Percentiles rank a stretch among this genome's conserved stretches.
Conservation (phyloP, 495 filamentous ascomycete species). For the Chaetomium tenue region DNA sequence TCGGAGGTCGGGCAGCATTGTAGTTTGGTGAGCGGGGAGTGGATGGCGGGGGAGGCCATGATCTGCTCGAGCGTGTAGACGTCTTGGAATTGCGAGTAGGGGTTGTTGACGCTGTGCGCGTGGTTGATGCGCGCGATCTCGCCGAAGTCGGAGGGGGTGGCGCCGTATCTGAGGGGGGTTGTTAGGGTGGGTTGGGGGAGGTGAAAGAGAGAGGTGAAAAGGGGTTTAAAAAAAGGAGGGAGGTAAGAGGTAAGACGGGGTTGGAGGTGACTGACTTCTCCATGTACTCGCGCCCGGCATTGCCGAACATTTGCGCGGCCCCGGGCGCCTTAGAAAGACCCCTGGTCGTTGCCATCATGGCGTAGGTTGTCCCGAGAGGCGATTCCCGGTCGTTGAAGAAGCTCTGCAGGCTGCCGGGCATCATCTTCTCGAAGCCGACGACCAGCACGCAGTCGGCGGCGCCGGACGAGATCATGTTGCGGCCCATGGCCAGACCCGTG, state of each 20-base stretch:
- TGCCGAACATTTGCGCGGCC: slow-evolving; percentile 93
- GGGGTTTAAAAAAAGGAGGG: no score
- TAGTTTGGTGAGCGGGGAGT: slow-evolving; percentile 63
- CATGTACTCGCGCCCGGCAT: slow-evolving; percentile 92
- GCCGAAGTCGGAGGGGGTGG: slow-evolving; percentile 81
- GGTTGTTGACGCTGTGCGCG: slow-evolving; percentile 84
- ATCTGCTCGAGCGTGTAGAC: slow-evolving; percentile 89
- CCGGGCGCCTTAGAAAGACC: slow-evolving; percentile 77
- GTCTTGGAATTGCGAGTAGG: slow-evolving; percentile 94
- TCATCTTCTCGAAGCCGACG: slow-evolving; percentile 98
- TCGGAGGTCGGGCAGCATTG: slow-evolving; percentile 92
- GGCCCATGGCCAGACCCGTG: slow-evolving; percentile 81
- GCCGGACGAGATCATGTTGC: slow-evolving; percentile 75
- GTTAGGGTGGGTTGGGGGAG: background rate
- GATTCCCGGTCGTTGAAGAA: slow-evolving; percentile 78
- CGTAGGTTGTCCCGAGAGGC: slow-evolving; percentile 66
- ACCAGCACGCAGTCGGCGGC: slow-evolving; percentile 84
- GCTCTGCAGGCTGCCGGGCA: slow-evolving; percentile 74
- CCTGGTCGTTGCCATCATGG: slow-evolving; percentile 79
- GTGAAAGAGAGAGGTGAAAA: background rate
- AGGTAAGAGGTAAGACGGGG: background rate
- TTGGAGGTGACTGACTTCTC: slow-evolving; percentile 62
- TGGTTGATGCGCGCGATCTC: slow-evolving; percentile 97
- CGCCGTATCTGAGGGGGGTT: slow-evolving; percentile 62
- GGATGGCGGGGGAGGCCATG: slow-evolving; percentile 69